phyloP scores from a whole-genome alignment of 352 stramenopile species.

The Detonula confervacea region DNA sequence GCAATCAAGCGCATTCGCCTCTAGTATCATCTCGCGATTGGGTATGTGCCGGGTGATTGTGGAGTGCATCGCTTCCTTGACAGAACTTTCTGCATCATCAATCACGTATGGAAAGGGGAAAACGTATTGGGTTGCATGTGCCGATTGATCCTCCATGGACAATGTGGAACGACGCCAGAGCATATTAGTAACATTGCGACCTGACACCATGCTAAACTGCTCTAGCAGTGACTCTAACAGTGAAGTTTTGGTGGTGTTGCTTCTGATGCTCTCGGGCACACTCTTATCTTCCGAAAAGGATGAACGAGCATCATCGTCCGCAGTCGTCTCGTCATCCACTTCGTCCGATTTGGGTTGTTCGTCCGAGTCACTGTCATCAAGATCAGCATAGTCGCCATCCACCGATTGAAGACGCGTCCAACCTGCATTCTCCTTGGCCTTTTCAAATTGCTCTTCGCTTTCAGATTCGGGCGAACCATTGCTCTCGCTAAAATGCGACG shows the following conservation, averaged over 20 bases:
- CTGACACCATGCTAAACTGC: background rate
- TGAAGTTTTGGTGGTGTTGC: no score
- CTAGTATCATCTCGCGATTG: slow-evolving; percentile 58
- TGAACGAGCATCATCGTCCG: slow-evolving; percentile 7
- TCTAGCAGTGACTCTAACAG: no score
- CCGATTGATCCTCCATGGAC: slow-evolving; percentile 5
- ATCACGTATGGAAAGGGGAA: slow-evolving; percentile 74
- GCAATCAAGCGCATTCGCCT: slow-evolving; percentile 73
- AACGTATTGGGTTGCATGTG: slow-evolving; percentile 28
- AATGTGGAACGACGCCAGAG: slow-evolving; percentile 7
- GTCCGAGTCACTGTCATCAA: slow-evolving; percentile 1
- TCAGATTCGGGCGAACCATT: background rate
- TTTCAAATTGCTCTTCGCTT: slow-evolving; percentile 14
- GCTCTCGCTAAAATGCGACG: slow-evolving; percentile 29
- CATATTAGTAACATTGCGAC: slow-evolving; percentile 9
- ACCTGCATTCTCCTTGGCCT: slow-evolving; percentile 25
- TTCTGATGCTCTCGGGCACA: no score
- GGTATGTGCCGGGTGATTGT: slow-evolving; percentile 56
- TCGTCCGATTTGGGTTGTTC: slow-evolving; percentile 1
- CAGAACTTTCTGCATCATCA: slow-evolving; percentile 69
- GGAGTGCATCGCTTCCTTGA: slow-evolving; percentile 51
- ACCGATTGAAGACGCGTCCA: slow-evolving; percentile 29
- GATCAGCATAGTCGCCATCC: background rate
- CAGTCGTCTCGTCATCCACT: slow-evolving; percentile 10
- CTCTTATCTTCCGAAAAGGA: background rate